Evolutionary conservation across 202 grass and related monocot species (phyloP), one percentile per base, ranked within the genome.

Genomic region (Cymbopogon flexuosus): DNA sequence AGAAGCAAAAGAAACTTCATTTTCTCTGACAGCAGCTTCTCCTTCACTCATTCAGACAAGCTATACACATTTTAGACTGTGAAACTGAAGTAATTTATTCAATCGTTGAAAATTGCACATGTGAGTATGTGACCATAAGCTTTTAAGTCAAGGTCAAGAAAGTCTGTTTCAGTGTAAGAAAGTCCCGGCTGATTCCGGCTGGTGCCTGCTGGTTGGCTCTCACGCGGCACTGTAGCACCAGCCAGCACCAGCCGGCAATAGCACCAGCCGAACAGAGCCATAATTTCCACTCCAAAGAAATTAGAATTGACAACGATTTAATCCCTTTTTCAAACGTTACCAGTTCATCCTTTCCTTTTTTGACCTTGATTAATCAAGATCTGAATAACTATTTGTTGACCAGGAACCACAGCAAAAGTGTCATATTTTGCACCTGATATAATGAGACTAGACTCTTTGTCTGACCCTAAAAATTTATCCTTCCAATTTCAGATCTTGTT

Each of bases 1-100:
- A 73, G 23, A 82, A 86, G 79, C 75, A 70, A 79, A 83, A 89
- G 68, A 81, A 89, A 79, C 51, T 67, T 88, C 79, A 46, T 82
- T 82, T 78, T 89, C 83, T 73, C 10, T 22, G 23, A 66, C 39
- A 62, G 59, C 1, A 51, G 83, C 87, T 85, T 89, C 65, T 82
- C 61, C 73, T 79, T 74, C 78, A 89, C 77, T 69, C 5, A 18
- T 89, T 79, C 4, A 71, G 66, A 62, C 39, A 42, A 27, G 31
- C 37, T 61, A 41, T 45, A 78, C 83, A 85, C 67, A 37, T 40
- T 30, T 67, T 78, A 58, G 46, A n/a, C 59, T 36, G 1, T 54
- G 10, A 70, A 74, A 62, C 39, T 31, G n/a, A 63, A 77, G 46
- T 77, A 58, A 54, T 73, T 67, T 61, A 76, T 68, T 39, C 19